Conservation (phyloP, 2,329 filamentous ascomycete species). For the Monascus ruber region DNA sequence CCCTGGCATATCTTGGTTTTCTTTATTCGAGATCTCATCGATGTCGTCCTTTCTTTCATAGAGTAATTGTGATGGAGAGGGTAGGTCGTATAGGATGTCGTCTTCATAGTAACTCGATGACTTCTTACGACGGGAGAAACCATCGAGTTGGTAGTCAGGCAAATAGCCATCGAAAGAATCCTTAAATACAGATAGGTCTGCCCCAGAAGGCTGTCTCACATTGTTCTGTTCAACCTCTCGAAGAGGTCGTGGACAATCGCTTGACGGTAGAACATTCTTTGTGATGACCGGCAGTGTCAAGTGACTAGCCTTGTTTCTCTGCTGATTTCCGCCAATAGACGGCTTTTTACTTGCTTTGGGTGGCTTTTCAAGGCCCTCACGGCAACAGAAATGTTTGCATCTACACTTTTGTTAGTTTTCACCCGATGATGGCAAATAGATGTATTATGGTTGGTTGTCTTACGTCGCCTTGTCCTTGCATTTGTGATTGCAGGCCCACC, state of each 20-base stretch:
- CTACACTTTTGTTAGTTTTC: slow-evolving; percentile 24
- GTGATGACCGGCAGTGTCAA: slow-evolving; percentile 16
- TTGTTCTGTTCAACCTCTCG: too few relatives aligned
- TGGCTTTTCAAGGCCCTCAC: slow-evolving; percentile 57
- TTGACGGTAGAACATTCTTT: slow-evolving; percentile 2
- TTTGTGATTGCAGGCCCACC: slow-evolving; percentile 61
- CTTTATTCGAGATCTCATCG: too few relatives aligned
- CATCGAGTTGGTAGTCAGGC: neutral
- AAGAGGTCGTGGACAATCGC: too few relatives aligned
- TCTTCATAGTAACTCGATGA: slow-evolving; percentile 24
- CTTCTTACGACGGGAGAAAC: slow-evolving; percentile 10
- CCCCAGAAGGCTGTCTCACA: too few relatives aligned
- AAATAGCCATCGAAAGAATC: too few relatives aligned
- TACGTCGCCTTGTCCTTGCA: slow-evolving; percentile 50
- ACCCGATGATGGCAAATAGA: slow-evolving; percentile 2
- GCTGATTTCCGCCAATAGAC: slow-evolving; percentile 5
- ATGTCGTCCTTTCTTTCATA: slow-evolving; percentile 1
- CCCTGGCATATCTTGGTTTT: too few relatives aligned
- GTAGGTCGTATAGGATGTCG: slow-evolving; percentile 25
- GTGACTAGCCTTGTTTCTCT: slow-evolving; percentile 16
- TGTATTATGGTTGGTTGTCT: slow-evolving; percentile 4
- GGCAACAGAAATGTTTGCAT: slow-evolving; percentile 65
- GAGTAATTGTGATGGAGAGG: slow-evolving; percentile 23
- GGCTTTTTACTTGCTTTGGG: slow-evolving; percentile 30
- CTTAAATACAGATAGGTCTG: too few relatives aligned